Evolutionary conservation across 2,329 filamentous ascomycete species (phyloP).

Genomic region (Reticulascus tulasneorum): DNA sequence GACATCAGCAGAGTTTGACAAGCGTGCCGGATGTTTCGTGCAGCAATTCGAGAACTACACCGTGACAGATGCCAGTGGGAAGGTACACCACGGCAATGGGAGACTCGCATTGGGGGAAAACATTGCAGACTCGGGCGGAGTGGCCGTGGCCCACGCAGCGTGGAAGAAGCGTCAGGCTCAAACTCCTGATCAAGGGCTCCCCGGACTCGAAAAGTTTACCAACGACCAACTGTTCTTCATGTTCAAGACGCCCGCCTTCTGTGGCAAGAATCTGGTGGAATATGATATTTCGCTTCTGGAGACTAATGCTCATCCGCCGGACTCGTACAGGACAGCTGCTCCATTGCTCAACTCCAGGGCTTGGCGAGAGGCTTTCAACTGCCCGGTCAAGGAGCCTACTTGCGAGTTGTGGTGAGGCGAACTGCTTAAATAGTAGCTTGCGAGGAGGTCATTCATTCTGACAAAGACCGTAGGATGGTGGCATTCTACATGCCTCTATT

Average conservation of each 20-base stretch:
- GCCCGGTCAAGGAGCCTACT: conserved; percentile 58
- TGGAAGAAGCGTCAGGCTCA: conserved; percentile 60
- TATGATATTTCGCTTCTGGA: conserved; percentile 52
- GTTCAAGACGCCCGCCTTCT: conserved; percentile 61
- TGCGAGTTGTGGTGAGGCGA: conserved; percentile 76
- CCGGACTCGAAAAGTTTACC: conserved; percentile 57
- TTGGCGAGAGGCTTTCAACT: conserved; percentile 65
- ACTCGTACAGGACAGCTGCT: conserved; percentile 55
- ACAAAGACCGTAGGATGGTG: too few relatives aligned
- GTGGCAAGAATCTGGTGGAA: conserved; percentile 57
- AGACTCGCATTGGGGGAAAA: conserved; percentile 64
- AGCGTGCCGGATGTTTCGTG: conserved; percentile 61
- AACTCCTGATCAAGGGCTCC: conserved; percentile 42
- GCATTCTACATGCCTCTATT: too few relatives aligned
- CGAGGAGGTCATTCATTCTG: too few relatives aligned
- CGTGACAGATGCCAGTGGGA: conserved; percentile 50
- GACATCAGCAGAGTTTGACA: conserved; percentile 54
- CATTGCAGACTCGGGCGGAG: conserved; percentile 66
- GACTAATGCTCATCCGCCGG: conserved; percentile 62
- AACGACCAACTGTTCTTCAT: conserved; percentile 70
- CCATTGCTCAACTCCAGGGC: conserved; percentile 63
- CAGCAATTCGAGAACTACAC: conserved; percentile 61
- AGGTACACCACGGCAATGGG: conserved; percentile 58
- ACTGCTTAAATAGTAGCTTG: too few relatives aligned
- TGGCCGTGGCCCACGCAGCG: conserved; percentile 59